Evolutionary conservation across 768 basidiomycete genomes (phyloP).

Genomic region (Phylloporus sp.): DNA sequence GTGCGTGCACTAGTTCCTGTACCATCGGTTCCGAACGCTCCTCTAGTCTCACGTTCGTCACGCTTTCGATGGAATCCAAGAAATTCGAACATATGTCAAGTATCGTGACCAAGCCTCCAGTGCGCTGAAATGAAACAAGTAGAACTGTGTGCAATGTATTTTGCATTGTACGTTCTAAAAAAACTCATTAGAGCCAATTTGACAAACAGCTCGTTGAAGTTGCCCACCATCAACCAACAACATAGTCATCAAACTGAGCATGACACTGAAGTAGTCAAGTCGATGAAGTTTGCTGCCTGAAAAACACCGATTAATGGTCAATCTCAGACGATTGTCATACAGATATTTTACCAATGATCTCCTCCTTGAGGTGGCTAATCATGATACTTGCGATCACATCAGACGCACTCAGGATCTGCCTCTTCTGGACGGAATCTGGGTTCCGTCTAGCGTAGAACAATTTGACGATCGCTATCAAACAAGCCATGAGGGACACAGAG

Average conservation of each 20-base stretch:
- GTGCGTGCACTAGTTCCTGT: conserved; percentile 71
- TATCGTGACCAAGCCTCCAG: conserved; percentile 68
- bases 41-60: conserved; percentile 48
- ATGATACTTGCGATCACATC: conserved; percentile 68
- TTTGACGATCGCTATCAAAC: conserved; percentile 69
- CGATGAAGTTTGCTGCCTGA: conserved; percentile 40
- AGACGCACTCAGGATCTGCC: conserved; percentile 71
- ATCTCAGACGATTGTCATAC: conserved; percentile 10
- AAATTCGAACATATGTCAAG: conserved; percentile 54
- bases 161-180: conserved; percentile 70
- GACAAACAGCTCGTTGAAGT: neutral
- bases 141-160: conserved; percentile 81
- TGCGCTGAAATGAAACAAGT: conserved; percentile 66
- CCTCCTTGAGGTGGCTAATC: conserved; percentile 60
- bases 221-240: conserved; percentile 56
- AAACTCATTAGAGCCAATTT: conserved; percentile 1
- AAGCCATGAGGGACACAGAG: conserved; percentile 9
- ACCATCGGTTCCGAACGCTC: conserved; percentile 55
- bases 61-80: conserved; percentile 51
- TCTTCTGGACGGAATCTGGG: conserved; percentile 69
- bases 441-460: conserved; percentile 80
- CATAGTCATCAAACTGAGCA: conserved; percentile 48
- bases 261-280: conserved; percentile 51
- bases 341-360: conserved; percentile 46
- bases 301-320: conserved; percentile 6